Base-by-base conservation (phyloP, 768 basidiomycete species). In the Amanita pallidorosea region DNA sequence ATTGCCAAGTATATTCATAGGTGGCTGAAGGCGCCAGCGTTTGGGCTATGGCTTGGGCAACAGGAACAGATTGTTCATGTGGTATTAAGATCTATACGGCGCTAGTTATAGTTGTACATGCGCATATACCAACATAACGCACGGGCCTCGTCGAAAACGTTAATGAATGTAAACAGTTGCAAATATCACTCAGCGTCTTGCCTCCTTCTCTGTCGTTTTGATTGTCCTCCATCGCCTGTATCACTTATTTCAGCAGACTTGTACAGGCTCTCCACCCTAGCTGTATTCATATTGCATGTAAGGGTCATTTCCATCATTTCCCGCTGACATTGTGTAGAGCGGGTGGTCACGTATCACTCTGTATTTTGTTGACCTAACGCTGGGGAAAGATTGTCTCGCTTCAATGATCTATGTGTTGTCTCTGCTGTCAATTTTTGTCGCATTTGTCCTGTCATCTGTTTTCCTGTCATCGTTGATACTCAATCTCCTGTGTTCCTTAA, bases 11-110 rank as follows among this genome's bases (percentile, higher is more conserved):
- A 45, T 48, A 15, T 11, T 31, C 36, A 51, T 27, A 70, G 73
- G 46, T 89, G 88, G 81, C 57, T 91, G 36, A 77, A 81, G 58
- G 81, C 81, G 2, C 83, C 85, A 2, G 77, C 80, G 7, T 92
- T 92, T 65, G 88, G 84, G 15, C 55, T 84, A 36, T 92, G 88
- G 88, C 68, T 92, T 23, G 81, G 82, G 9, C 71, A 73, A 54
- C 88, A 89, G 64, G 88, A 89, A 57, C 75, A 77, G 29, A 77
- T 85, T 44, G 80, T 89, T 37, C 73, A 79, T 52, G 67, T 64
- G 22, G 77, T 82, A 34, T 63, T 88, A 60, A 68, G 36, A 33
- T 44, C 34, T 27, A 45, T 45, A 38, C 25, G 20, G 25, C 42
- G 23, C 3, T 33, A 29, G 22, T 50, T 34, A 17, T 43, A 43